Evolutionary conservation across 495 filamentous ascomycete genomes (phyloP).

Genomic region (Baudoinia panamericana): DNA sequence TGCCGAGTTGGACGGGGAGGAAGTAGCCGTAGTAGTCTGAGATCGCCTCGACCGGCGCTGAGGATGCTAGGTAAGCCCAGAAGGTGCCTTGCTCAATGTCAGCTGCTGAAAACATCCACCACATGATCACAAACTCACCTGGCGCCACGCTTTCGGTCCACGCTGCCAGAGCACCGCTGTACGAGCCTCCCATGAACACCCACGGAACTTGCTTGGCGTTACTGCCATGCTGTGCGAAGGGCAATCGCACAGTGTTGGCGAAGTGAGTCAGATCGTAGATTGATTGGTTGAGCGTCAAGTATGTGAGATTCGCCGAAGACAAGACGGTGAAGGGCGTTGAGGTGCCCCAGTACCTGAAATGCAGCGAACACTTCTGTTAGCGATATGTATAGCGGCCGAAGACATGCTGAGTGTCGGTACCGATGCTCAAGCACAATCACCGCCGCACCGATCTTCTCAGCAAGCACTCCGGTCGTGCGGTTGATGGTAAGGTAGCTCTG

Average conservation of each 20-base stretch:
- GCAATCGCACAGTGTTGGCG: slow-evolving; percentile 42
- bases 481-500: slow-evolving; percentile 38
- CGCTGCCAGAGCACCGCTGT: slow-evolving; percentile 48
- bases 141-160: slow-evolving; percentile 48
- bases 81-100: no score
- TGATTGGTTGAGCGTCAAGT: slow-evolving; percentile 49
- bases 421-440: slow-evolving; percentile 48
- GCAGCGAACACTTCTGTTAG: no score
- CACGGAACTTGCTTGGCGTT: slow-evolving; percentile 46
- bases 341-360: slow-evolving; percentile 51
- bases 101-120: no score
- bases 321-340: slow-evolving; percentile 46
- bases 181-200: slow-evolving; percentile 51
- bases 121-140: no score
- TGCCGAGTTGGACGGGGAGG: slow-evolving; percentile 46
- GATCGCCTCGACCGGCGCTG: slow-evolving; percentile 50
- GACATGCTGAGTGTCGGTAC: no score
- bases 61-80: slow-evolving; percentile 54
- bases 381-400: no score
- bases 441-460: slow-evolving; percentile 42
- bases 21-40: slow-evolving; percentile 57
- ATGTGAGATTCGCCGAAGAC: slow-evolving; percentile 43
- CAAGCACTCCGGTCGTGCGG: slow-evolving; percentile 39
- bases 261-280: slow-evolving; percentile 52
- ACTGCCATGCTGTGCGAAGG: slow-evolving; percentile 44